phyloP scores from a whole-genome alignment of 1,284 basidiomycete species.

The Termitomyces sp. region DNA sequence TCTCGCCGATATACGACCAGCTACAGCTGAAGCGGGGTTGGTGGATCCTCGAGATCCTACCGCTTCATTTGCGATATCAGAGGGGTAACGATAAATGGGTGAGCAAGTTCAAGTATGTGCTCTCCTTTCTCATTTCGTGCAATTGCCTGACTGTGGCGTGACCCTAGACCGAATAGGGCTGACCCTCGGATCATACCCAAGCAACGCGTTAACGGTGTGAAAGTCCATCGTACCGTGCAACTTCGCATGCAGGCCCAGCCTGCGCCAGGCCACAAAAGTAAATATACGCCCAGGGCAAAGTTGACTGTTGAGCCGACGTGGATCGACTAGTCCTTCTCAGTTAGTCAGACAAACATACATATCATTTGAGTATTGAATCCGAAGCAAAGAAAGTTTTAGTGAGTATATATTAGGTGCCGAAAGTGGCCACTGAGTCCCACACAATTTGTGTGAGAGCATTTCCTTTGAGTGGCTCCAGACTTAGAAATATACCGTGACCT shows the following conservation, averaged over 20 bases:
- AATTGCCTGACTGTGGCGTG: neutral
- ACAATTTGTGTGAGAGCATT: too few relatives aligned
- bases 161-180: constrained; percentile 33
- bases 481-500: too few relatives aligned
- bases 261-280: constrained; percentile 24
- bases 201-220: constrained; percentile 31
- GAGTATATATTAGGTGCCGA: too few relatives aligned
- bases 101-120: constrained; percentile 17
- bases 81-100: constrained; percentile 29
- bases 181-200: constrained; percentile 36
- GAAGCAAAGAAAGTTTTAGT: too few relatives aligned
- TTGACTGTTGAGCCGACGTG: constrained; percentile 33
- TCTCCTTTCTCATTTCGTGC: neutral
- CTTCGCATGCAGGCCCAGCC: constrained; percentile 35
- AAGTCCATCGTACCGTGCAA: constrained; percentile 45
- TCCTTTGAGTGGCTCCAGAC: too few relatives aligned
- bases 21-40: constrained; percentile 37
- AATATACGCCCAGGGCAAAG: constrained; percentile 38
- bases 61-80: constrained; percentile 36
- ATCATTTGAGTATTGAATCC: too few relatives aligned
- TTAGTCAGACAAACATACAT: too few relatives aligned
- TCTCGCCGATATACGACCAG: constrained; percentile 51
- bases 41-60: constrained; percentile 53
- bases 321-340: constrained; percentile 19
- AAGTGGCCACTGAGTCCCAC: too few relatives aligned